Evolutionary conservation across 768 basidiomycete genomes (phyloP).

Genomic region (Kwoniella dejecticola): DNA sequence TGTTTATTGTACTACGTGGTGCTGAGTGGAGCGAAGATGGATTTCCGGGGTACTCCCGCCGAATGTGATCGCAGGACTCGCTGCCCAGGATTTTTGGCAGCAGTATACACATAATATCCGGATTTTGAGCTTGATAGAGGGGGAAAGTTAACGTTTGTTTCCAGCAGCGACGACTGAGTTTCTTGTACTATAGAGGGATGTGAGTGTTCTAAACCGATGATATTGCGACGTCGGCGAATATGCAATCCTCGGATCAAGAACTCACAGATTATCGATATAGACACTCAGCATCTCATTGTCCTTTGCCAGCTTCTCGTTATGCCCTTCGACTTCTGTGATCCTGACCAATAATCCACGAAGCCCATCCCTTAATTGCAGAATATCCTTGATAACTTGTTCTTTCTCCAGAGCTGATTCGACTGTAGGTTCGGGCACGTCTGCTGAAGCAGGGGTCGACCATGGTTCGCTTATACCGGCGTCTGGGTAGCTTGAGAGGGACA

Average conservation of each 20-base stretch:
- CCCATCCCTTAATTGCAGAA: constrained; percentile 39
- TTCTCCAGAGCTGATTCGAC: constrained; percentile 46
- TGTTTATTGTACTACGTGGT: no score
- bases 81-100: no score
- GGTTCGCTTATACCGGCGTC: constrained; percentile 5
- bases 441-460: constrained; percentile 2
- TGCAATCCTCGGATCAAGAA: no score
- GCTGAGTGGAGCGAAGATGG: no score
- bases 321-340: constrained; percentile 43
- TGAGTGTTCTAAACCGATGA: not conserved
- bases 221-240: not conserved
- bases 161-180: constrained; percentile 52
- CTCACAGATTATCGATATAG: constrained; percentile 53
- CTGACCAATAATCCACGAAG: constrained; percentile 41
- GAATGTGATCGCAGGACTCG: no score
- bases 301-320: constrained; percentile 44
- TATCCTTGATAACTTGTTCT: constrained; percentile 48
- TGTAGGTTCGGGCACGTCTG: constrained; percentile 25
- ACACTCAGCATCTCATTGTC: constrained; percentile 51
- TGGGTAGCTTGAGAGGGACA: constrained; percentile 10
- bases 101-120: no score
- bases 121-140: no score
- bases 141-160: constrained; percentile 23
- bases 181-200: constrained; percentile 31
- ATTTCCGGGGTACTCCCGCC: no score